Base-by-base conservation (phyloP, 179 eudicot species). In the Drosera spatulata region DNA sequence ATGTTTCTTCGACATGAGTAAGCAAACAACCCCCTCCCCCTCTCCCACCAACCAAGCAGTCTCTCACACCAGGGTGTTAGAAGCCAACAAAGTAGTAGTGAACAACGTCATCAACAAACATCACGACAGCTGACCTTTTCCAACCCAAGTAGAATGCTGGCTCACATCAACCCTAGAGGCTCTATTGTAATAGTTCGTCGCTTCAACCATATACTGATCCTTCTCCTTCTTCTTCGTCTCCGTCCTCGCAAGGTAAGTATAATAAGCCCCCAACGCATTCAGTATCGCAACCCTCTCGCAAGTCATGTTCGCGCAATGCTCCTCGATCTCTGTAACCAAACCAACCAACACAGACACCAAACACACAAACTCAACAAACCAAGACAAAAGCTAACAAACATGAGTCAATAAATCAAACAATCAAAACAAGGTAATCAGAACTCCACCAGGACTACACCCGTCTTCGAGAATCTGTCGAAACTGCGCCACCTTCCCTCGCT, bases 61-160 rank as follows among this genome's bases (percentile, higher is more conserved):
- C 1, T 22, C 33, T 22, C 33, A 22, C 33, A 22, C 33, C 33
- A 22, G 33, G 33, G 33, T 22, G 33, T 1, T 1, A 22, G 33
- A 22, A 22, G 33, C 33, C 33, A 22, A 22, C 33, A 22, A 22
- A 22, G 33, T 22, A 22, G 33, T 0, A 22, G 33, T 22, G 33
- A 22, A 22, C 45, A 43, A 4, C 5, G 2, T 7, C 45, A 43
- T 43, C 4, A 10, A 40, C 3, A 40, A 40, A 39, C 9, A 5
- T 7, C 4, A 7, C 6, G 56, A 51, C 56, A 47, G 45, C 58
- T 74, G 59, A 86, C 99, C 97, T 85, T 89, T 94, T 52, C 97
- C 97, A 70, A 87, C 82, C 97, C 97, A 89, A n/a, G 97, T 86
- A 74, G 99, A 94, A 9, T 97, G 86, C 70, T 89, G 95, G 47